Percentiles rank a stretch among this genome's conserved stretches.
Conservation (phyloP, 176 grass and related monocot species). For the Rhynchospora breviuscula region DNA sequence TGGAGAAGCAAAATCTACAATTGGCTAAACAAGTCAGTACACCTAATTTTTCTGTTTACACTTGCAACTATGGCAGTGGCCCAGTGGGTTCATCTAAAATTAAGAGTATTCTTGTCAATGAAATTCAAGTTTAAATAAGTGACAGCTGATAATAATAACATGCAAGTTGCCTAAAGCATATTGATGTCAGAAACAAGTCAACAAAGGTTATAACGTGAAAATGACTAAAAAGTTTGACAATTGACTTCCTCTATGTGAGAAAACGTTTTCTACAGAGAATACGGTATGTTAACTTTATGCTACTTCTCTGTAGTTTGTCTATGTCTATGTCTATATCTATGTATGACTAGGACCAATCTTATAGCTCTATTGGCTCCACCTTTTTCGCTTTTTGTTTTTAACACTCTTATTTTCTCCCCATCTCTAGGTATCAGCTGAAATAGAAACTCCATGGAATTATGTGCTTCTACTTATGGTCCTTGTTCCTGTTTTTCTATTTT, state of each 20-base stretch:
- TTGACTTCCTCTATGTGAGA: background rate
- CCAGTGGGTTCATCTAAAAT: background rate
- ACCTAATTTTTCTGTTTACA: background rate
- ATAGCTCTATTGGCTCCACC: background rate
- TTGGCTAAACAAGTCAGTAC: constrained; percentile 43
- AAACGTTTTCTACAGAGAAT: background rate
- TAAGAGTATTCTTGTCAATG: background rate
- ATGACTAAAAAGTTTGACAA: background rate
- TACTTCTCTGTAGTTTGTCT: background rate
- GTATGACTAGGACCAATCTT: background rate
- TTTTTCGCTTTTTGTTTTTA: background rate
- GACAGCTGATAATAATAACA: background rate
- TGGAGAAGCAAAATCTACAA: constrained; percentile 19
- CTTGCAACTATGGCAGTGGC: background rate
- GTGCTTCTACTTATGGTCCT: constrained; percentile 14
- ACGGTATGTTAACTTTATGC: background rate
- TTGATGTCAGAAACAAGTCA: background rate
- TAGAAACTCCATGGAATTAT: constrained; percentile 37
- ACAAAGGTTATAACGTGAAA: background rate
- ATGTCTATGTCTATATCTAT: background rate
- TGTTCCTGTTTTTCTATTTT: constrained; percentile 18
- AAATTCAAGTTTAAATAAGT: background rate
- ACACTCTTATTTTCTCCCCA: background rate
- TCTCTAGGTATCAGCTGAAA: constrained; percentile 34
- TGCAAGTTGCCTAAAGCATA: background rate